These are phyloP conservation scores for Kurtzmaniella fragi DNA, from an alignment of 805 yeast genomes.

Conservation along the genomic window DNA sequence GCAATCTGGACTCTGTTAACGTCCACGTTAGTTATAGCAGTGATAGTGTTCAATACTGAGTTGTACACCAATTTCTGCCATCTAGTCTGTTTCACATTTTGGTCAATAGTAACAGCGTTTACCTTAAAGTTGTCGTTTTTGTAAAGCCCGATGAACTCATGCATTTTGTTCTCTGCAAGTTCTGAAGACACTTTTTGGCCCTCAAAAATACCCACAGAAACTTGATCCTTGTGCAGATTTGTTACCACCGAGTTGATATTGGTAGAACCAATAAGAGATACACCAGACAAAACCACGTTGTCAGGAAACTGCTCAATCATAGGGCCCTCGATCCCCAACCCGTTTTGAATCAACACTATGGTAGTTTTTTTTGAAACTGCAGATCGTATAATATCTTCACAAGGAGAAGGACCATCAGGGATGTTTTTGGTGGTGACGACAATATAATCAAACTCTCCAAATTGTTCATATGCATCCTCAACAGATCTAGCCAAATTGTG, in stretches of 20 bases:
- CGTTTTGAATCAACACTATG: constrained; percentile 37
- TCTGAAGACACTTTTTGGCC: constrained; percentile 7
- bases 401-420: constrained; percentile 31
- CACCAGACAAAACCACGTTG: constrained; percentile 31
- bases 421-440: constrained; percentile 35
- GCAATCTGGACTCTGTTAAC: constrained; percentile 31
- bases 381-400: constrained; percentile 38
- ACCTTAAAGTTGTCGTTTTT: constrained; percentile 18
- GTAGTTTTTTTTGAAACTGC: constrained; percentile 23
- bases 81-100: constrained; percentile 25
- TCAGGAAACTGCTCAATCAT: constrained; percentile 27
- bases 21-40: constrained; percentile 30
- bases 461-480: constrained; percentile 18
- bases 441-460: constrained; percentile 31
- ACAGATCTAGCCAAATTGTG: constrained; percentile 21
- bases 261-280: constrained; percentile 31
- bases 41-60: constrained; percentile 28
- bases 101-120: constrained; percentile 23
- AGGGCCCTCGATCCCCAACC: constrained; percentile 31
- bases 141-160: constrained; percentile 22
- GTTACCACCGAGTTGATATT: constrained; percentile 17
- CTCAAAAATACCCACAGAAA: constrained; percentile 19
- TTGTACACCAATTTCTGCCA: constrained; percentile 39
- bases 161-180: constrained; percentile 8
- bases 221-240: constrained; percentile 16